These are phyloP conservation scores for Arabidopsis suecica DNA, from an alignment of 345 rosid genomes.

Conservation along the genomic window DNA sequence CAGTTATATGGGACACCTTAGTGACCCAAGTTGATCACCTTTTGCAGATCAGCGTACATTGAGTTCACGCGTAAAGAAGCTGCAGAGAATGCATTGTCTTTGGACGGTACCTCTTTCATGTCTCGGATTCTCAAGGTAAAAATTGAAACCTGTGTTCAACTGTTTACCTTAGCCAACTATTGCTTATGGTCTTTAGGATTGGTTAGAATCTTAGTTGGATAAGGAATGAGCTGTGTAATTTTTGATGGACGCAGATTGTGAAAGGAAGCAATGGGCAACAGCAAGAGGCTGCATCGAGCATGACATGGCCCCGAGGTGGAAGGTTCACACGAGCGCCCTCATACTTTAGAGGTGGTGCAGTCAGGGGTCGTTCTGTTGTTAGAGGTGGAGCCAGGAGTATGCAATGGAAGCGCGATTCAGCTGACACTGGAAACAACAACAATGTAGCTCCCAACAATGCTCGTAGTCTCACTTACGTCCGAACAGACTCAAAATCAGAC, in stretches of 20 bases:
- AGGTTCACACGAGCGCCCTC: constrained; percentile 63
- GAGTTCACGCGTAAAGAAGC: constrained; percentile 87
- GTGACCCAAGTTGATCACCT: constrained; percentile 1
- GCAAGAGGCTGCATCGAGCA: constrained; percentile 60
- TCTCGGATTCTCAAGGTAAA: constrained; percentile 91
- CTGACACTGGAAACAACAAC: constrained; percentile 52
- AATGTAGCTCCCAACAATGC: constrained; percentile 42
- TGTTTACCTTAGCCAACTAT: neutral
- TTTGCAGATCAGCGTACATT: constrained; percentile 85
- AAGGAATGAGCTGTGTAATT: constrained; percentile 19
- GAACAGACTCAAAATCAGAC: constrained; percentile 61
- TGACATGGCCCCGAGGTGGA: constrained; percentile 69
- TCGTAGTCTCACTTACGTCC: constrained; percentile 82
- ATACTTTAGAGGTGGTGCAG: constrained; percentile 68
- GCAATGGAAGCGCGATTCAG: constrained; percentile 91
- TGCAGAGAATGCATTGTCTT: constrained; percentile 81
- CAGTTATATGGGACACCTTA: neutral
- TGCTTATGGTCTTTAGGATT: neutral
- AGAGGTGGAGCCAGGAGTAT: constrained; percentile 85
- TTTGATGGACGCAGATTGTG: constrained; percentile 60
- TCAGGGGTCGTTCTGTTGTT: constrained; percentile 62
- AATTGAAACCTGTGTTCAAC: neutral
- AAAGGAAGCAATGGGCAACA: constrained; percentile 66
- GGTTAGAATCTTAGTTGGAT: constrained; percentile 13
- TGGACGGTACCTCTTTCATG: constrained; percentile 92